Conservation (phyloP, 495 filamentous ascomycete species). For the Penicillium goetzii region DNA sequence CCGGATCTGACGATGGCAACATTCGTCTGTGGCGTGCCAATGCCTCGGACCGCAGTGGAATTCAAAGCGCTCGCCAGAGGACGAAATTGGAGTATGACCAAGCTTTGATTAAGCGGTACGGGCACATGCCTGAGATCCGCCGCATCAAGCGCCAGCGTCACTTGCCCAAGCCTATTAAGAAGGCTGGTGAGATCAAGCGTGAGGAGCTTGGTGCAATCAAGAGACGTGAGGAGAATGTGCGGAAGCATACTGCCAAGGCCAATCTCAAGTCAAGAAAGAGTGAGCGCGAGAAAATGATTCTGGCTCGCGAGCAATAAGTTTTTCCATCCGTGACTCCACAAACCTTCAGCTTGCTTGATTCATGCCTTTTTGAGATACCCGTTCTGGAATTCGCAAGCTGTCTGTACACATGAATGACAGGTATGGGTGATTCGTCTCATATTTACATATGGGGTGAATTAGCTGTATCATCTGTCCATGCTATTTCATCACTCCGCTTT, state of each 20-base stretch:
- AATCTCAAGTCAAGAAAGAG: conserved; percentile 68
- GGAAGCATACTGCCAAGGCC: conserved; percentile 82
- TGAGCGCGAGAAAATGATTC: conserved; percentile 92
- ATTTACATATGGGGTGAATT: not conserved
- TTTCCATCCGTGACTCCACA: not conserved
- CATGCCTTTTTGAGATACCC: not conserved
- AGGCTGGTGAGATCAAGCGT: conserved; percentile 93
- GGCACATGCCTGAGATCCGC: conserved; percentile 94
- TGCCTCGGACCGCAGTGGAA: conserved; percentile 80
- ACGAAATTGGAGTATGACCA: conserved; percentile 92
- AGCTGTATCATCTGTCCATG: not conserved
- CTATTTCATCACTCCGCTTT: conserved; percentile 30
- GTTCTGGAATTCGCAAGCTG: conserved; percentile 3
- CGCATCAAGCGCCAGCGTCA: conserved; percentile 90
- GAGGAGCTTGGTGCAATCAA: conserved; percentile 87
- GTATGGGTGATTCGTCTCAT: not conserved
- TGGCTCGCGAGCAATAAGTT: conserved; percentile 71
- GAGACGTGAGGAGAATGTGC: conserved; percentile 89
- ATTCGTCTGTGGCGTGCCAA: conserved; percentile 88
- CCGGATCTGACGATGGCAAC: conserved; percentile 91
- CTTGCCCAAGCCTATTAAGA: conserved; percentile 93
- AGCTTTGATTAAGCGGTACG: conserved; percentile 78
- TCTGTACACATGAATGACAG: not conserved
- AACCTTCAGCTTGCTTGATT: not conserved
- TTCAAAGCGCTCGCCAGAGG: conserved; percentile 81